These are phyloP conservation scores for Pseudogymnoascus sp. DNA, from an alignment of 2,329 filamentous ascomycete genomes.

Conservation along the genomic window DNA sequence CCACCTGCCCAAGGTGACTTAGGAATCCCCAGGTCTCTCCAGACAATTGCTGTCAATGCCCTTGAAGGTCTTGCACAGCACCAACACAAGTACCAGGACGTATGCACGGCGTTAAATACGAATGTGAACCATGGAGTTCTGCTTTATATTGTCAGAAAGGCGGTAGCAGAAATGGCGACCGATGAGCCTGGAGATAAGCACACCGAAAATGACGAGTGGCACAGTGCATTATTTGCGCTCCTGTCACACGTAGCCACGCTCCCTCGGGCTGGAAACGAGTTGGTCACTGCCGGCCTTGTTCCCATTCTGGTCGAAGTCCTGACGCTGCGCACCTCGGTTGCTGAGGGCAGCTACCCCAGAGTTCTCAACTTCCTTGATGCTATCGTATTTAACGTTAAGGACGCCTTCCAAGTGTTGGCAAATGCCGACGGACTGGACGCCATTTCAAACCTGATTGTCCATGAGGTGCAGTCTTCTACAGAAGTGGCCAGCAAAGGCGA, in stretches of 20 bases:
- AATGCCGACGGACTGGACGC: constrained; percentile 76
- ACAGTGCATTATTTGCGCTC: constrained; percentile 80
- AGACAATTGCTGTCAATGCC: constrained; percentile 72
- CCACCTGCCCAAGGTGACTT: constrained; percentile 63
- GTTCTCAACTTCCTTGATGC: constrained; percentile 82
- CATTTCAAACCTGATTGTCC: constrained; percentile 79
- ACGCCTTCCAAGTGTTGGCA: constrained; percentile 77
- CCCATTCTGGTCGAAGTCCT: constrained; percentile 86
- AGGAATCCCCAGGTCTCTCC: constrained; percentile 64
- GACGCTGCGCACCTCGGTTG: constrained; percentile 70
- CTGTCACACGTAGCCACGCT: constrained; percentile 71
- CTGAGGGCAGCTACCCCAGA: constrained; percentile 74
- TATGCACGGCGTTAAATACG: constrained; percentile 83
- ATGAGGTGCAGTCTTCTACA: constrained; percentile 65
- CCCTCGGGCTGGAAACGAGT: constrained; percentile 67
- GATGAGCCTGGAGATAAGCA: constrained; percentile 53
- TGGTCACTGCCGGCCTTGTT: constrained; percentile 83
- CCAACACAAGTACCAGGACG: constrained; percentile 70
- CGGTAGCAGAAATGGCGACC: constrained; percentile 69
- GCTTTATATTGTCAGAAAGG: constrained; percentile 85
- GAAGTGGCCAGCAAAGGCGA: constrained; percentile 57
- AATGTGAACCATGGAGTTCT: constrained; percentile 95
- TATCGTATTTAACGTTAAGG: constrained; percentile 75
- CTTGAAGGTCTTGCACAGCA: constrained; percentile 80
- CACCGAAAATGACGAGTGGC: constrained; percentile 76